phyloP scores from a whole-genome alignment of 2,329 filamentous ascomycete genomes.

The Paracoccidioides brasiliensis region DNA sequence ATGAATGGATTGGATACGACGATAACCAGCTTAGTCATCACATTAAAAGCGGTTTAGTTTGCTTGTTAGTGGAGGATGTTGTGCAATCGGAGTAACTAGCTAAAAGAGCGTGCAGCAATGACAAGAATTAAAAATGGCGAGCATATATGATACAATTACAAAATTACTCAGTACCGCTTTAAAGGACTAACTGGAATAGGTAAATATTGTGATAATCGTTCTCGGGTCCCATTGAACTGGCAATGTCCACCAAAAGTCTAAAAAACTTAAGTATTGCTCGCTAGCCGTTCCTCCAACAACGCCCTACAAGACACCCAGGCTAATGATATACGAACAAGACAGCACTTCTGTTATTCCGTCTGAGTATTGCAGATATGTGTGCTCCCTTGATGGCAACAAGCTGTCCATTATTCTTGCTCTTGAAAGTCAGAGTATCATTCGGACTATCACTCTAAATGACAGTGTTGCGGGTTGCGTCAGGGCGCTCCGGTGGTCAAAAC shows the following conservation, averaged over 20 bases:
- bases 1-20: too few species aligned
- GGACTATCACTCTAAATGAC: slow-evolving; percentile 1
- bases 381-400: neutral
- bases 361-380: slow-evolving; percentile 3
- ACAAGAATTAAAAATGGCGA: too few species aligned
- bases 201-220: neutral
- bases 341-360: slow-evolving; percentile 2
- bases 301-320: too few species aligned
- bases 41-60: too few species aligned
- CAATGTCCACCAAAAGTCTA: neutral
- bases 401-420: neutral
- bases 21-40: too few species aligned
- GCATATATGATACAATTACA: too few species aligned
- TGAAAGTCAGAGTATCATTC: neutral
- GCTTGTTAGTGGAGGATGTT: too few species aligned
- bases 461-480: neutral
- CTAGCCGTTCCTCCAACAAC: neutral
- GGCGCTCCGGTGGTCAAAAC: slow-evolving; percentile 4
- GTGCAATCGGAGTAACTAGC: too few species aligned
- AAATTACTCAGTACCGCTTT: too few species aligned
- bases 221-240: neutral
- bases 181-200: neutral
- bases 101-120: too few species aligned
- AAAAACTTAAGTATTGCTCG: slow-evolving; percentile 1
- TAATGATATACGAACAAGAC: neutral